These are phyloP conservation scores for Verticillium klebahnii DNA, from an alignment of 2,329 filamentous ascomycete species.

Conservation along the genomic window DNA sequence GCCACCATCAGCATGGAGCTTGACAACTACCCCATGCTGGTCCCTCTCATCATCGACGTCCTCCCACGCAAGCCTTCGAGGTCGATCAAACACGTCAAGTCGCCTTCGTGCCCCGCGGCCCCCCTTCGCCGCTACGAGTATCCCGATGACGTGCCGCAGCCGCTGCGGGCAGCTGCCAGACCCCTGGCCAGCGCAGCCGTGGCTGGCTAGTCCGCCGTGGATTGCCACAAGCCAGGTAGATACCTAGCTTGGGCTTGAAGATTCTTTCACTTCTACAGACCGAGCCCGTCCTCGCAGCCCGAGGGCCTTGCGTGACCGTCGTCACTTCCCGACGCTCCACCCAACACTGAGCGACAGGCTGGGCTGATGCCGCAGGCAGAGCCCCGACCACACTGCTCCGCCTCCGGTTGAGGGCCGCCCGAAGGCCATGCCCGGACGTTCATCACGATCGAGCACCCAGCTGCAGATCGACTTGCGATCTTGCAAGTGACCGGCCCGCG, in stretches of 20 bases:
- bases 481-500: neutral
- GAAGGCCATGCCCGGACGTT: neutral
- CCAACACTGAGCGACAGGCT: neutral
- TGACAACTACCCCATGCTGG: constrained; percentile 14
- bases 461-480: neutral
- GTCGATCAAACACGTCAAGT: constrained; percentile 1
- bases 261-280: neutral
- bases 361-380: neutral
- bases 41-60: constrained; percentile 12
- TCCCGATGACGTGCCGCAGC: neutral
- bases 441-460: neutral
- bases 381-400: neutral
- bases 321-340: neutral
- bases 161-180: neutral
- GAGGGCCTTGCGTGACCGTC: neutral
- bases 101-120: constrained; percentile 1
- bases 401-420: neutral
- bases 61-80: neutral
- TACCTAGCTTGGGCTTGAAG: neutral
- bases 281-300: neutral
- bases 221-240: neutral
- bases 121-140: neutral
- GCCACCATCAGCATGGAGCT: constrained; percentile 9
- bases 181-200: neutral
- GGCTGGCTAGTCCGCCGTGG: neutral